Evolutionary conservation across 148 eudicot genomes (phyloP).

Genomic region (Rhododendron ferrugineum): DNA sequence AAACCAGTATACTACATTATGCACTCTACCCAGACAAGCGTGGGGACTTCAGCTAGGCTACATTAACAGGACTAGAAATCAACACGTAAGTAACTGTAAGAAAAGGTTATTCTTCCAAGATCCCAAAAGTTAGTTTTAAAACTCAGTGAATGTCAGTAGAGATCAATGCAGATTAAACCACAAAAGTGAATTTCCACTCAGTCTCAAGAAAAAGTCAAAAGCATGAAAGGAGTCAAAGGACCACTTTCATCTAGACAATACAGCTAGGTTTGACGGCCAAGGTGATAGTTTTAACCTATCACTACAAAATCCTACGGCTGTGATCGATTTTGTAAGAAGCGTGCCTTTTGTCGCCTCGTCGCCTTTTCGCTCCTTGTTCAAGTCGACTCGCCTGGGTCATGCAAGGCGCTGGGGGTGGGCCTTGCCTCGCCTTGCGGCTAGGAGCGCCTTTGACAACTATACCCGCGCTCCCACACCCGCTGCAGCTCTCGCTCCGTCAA

Average conservation of each 20-base stretch:
- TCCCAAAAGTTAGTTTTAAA: background rate
- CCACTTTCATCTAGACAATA: background rate
- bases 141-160: background rate
- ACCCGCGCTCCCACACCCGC: too few relatives aligned
- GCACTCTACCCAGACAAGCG: background rate
- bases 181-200: background rate
- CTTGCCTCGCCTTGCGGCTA: too few relatives aligned
- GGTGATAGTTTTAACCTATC: too few relatives aligned
- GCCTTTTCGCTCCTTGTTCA: too few relatives aligned
- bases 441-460: too few relatives aligned
- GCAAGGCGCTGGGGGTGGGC: too few relatives aligned
- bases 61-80: background rate
- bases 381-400: too few relatives aligned
- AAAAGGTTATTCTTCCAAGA: background rate
- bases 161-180: background rate
- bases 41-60: background rate
- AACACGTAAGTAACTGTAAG: background rate
- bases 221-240: background rate
- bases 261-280: background rate
- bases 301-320: too few relatives aligned
- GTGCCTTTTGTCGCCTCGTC: too few relatives aligned
- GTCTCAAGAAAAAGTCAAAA: slow-evolving; percentile 2
- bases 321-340: too few relatives aligned
- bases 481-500: too few relatives aligned
- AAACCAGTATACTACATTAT: background rate